Conservation (phyloP, 2,329 filamentous ascomycete genomes). For the Colletotrichum sojae region DNA sequence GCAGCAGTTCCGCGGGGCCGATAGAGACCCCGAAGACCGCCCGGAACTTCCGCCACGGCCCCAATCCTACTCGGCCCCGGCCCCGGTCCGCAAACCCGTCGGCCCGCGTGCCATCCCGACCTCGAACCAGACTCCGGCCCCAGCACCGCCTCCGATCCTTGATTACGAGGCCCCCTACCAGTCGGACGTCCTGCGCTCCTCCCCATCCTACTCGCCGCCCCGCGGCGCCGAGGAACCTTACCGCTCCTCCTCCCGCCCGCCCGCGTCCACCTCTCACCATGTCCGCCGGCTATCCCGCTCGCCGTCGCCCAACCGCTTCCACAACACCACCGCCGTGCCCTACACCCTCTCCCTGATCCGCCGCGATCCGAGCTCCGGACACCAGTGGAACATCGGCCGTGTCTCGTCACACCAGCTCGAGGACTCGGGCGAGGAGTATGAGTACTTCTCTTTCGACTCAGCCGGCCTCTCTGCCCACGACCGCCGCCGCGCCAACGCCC, state of each 20-base stretch:
- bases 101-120: constrained; percentile 29
- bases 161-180: constrained; percentile 7
- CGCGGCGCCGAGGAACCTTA: constrained; percentile 12
- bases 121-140: constrained; percentile 20
- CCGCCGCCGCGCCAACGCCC: constrained; percentile 38
- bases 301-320: constrained; percentile 55
- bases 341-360: constrained; percentile 77
- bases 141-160: not conserved
- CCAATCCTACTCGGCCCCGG: constrained; percentile 27
- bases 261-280: constrained; percentile 2
- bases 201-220: constrained; percentile 23
- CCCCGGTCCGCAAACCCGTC: constrained; percentile 37
- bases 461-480: constrained; percentile 43
- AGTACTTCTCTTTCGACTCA: constrained; percentile 42
- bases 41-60: constrained; percentile 34
- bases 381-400: constrained; percentile 83
- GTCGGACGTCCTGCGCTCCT: constrained; percentile 2
- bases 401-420: constrained; percentile 70
- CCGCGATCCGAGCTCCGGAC: constrained; percentile 77
- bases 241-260: constrained; percentile 21
- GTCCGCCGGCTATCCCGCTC: constrained; percentile 44
- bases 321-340: constrained; percentile 54
- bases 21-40: constrained; percentile 6
- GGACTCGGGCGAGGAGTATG: constrained; percentile 49
- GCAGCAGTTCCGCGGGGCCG: constrained; percentile 1